phyloP scores from a whole-genome alignment of 1,284 basidiomycete genomes.

The Bjerkandera adusta region DNA sequence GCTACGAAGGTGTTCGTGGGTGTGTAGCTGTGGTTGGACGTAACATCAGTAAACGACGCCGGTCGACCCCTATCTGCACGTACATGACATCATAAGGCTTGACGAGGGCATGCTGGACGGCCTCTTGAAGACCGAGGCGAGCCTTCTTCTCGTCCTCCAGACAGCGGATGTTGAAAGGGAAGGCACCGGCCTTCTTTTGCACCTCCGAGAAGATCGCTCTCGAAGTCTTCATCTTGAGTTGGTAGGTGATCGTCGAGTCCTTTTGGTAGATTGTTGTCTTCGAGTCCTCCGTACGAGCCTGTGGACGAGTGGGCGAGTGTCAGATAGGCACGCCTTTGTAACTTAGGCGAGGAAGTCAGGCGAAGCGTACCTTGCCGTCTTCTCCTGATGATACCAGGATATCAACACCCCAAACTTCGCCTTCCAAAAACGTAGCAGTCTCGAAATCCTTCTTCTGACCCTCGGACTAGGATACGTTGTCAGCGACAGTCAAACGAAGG shows the following conservation, averaged over 20 bases:
- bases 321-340: background rate
- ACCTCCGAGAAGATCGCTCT: slow-evolving; percentile 95
- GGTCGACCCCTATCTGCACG: too few species aligned
- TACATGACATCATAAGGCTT: slow-evolving; percentile 90
- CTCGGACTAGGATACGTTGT: slow-evolving; percentile 48
- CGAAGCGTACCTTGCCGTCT: slow-evolving; percentile 76
- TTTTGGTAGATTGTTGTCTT: slow-evolving; percentile 94
- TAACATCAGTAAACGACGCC: background rate
- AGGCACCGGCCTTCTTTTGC: slow-evolving; percentile 95
- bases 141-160: slow-evolving; percentile 96
- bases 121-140: slow-evolving; percentile 94
- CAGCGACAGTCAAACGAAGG: background rate
- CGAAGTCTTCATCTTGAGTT: slow-evolving; percentile 97
- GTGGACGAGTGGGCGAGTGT: slow-evolving; percentile 3
- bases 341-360: background rate
- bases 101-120: slow-evolving; percentile 88
- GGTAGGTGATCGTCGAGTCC: slow-evolving; percentile 86
- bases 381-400: slow-evolving; percentile 86
- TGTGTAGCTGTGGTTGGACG: slow-evolving; percentile 58
- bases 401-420: slow-evolving; percentile 96
- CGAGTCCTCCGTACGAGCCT: slow-evolving; percentile 86
- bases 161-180: slow-evolving; percentile 95
- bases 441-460: slow-evolving; percentile 85
- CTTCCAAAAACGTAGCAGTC: slow-evolving; percentile 83
- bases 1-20: slow-evolving; percentile 81